Evolutionary conservation across 257 asterid genomes (phyloP).

Genomic region (Solanum phureja): DNA sequence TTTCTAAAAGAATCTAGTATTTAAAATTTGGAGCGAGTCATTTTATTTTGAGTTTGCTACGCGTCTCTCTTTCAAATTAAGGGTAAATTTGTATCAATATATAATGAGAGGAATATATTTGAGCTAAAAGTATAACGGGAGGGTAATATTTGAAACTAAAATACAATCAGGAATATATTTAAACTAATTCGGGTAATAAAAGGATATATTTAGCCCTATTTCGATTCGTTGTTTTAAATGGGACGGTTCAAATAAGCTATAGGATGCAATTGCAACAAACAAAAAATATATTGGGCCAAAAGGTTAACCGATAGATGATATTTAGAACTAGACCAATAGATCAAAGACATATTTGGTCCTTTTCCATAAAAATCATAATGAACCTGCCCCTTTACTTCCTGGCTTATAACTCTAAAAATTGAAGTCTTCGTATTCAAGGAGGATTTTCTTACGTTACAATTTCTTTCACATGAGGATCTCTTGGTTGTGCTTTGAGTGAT

Average conservation of each 20-base stretch:
- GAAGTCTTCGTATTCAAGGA: neutral
- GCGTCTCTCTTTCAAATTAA: neutral
- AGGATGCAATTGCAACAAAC: neutral
- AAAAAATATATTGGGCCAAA: neutral
- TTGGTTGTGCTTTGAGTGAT: neutral
- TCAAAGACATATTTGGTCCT: neutral
- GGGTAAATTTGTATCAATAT: neutral
- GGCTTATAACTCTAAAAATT: neutral
- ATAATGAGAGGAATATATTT: neutral
- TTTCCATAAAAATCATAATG: neutral
- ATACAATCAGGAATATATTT: neutral
- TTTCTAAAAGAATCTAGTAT: neutral
- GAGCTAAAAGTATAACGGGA: fast-evolving
- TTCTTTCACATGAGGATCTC: neutral
- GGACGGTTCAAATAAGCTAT: neutral
- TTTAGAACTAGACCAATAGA: neutral
- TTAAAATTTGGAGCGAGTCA: neutral
- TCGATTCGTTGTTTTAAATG: neutral
- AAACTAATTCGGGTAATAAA: neutral
- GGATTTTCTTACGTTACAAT: neutral
- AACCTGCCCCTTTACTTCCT: neutral
- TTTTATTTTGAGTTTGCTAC: neutral
- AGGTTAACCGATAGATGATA: neutral
- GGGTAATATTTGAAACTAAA: neutral
- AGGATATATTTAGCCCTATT: neutral